Base-by-base conservation (phyloP, 495 filamentous ascomycete species). In the Penicillium salamii region DNA sequence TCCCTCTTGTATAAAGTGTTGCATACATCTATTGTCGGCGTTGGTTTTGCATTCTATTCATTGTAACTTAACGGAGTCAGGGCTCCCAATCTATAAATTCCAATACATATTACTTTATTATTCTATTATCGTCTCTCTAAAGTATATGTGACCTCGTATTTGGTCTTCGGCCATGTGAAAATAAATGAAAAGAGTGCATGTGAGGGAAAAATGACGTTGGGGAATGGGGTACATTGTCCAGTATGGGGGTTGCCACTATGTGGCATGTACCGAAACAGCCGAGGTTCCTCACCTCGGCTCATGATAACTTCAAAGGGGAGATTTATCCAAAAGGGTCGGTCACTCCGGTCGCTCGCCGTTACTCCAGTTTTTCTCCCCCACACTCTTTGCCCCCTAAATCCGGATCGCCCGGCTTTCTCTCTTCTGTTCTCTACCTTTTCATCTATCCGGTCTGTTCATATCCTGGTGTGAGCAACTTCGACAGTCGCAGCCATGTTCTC, bases 401-500 rank as follows among this genome's bases (percentile, higher is more conserved):
- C 36, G 44, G 24, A 37, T 42, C 19, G 42, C 23, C 34, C 21
- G 17, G 19, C 24, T 29, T 43, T 33, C 46, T 49, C 34, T 24
- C 3, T 35, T 51, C 29, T 12, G 3, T 7, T 41, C 15, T 15
- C 13, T 24, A 24, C 14, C 8, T 24, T 23, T 39, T 2, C 20
- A 12, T n/a, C 34, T 19, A 11, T 54, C 19, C 21, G n/a, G n/a
- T n/a, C n/a, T n/a, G n/a, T n/a, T n/a, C n/a, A n/a, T 8, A 42
- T 28, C 23, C 23, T 26, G 3, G 23, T 8, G 23, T 3, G 3
- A 26, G 4, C 23, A 26, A 8, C 23, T 4, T 4, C 23, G 4
- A 26, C 23, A 26, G 9, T 28, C 17, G 20, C 24, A 32, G 15
- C 26, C 52, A 75, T 75, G 71, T 67, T 76, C n/a, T 74, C 66